phyloP scores from a whole-genome alignment of 2,329 filamentous ascomycete genomes.

The Epichloe elymi region DNA sequence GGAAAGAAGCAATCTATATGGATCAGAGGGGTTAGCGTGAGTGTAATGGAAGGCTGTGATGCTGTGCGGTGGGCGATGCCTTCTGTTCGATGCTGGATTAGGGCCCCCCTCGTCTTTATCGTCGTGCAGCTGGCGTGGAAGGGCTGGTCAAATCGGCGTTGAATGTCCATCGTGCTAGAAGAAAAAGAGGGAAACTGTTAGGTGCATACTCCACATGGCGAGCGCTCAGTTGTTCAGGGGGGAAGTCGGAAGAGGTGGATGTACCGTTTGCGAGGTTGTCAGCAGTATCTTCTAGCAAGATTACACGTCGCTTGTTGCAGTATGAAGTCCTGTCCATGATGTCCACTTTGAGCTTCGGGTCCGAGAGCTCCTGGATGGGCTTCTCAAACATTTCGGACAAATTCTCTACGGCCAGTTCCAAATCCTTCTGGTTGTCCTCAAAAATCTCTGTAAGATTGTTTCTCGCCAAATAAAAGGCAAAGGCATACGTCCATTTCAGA shows the following conservation, averaged over 20 bases:
- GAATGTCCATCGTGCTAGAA: constrained; percentile 33
- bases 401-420: constrained; percentile 94
- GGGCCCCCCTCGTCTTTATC: constrained; percentile 1
- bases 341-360: constrained; percentile 86
- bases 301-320: constrained; percentile 83
- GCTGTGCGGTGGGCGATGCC: not conserved
- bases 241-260: not conserved
- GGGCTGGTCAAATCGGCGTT: constrained; percentile 5
- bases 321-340: constrained; percentile 99
- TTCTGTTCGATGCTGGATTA: not conserved
- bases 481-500: constrained; percentile 97
- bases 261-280: constrained; percentile 79
- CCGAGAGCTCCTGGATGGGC: constrained; percentile 71
- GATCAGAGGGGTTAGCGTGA: not conserved
- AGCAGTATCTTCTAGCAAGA: constrained; percentile 82
- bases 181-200: not conserved
- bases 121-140: constrained; percentile 1
- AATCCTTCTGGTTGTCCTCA: constrained; percentile 95
- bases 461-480: constrained; percentile 90
- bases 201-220: not conserved
- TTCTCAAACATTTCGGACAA: constrained; percentile 99
- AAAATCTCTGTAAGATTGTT: constrained; percentile 97
- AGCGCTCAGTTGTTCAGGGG: not conserved
- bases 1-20: not conserved
- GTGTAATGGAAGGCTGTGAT: not conserved